phyloP scores from a whole-genome alignment of 495 filamentous ascomycete genomes.

The Paragyromitra xinjiangensis region DNA sequence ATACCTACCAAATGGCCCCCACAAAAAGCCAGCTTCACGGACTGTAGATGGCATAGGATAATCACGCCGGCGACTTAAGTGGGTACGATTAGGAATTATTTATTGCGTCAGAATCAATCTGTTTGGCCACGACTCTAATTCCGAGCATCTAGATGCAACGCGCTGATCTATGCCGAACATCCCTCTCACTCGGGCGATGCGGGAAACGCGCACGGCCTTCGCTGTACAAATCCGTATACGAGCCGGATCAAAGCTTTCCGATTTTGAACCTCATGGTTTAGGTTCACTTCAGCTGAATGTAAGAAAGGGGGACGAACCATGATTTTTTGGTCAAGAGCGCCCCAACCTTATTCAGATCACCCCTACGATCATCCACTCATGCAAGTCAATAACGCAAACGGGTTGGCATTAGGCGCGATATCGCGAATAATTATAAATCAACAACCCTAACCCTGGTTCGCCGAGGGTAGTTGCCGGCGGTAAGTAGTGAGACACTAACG shows the following conservation, averaged over 20 bases:
- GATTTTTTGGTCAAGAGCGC: not conserved
- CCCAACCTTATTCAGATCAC: not conserved
- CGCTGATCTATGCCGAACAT: not conserved
- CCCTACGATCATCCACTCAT: not conserved
- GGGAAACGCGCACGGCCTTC: not conserved
- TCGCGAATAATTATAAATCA: not conserved
- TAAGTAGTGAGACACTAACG: not conserved
- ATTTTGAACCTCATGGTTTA: too few species aligned
- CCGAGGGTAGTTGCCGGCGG: not conserved
- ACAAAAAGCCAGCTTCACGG: too few species aligned
- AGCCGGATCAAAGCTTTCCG: not conserved
- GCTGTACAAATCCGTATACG: not conserved
- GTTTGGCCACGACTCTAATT: not conserved
- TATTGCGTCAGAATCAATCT: not conserved
- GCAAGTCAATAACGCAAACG: not conserved
- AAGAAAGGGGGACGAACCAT: not conserved
- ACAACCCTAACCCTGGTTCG: not conserved
- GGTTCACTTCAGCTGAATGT: not conserved
- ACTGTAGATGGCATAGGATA: too few species aligned
- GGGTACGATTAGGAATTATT: not conserved
- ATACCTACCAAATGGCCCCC: too few species aligned
- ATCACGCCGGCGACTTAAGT: not conserved
- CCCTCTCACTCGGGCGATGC: not conserved
- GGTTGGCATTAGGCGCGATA: not conserved
- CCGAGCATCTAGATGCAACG: not conserved